Conservation (phyloP, 2,329 filamentous ascomycete species). For the Aureobasidium sp. region DNA sequence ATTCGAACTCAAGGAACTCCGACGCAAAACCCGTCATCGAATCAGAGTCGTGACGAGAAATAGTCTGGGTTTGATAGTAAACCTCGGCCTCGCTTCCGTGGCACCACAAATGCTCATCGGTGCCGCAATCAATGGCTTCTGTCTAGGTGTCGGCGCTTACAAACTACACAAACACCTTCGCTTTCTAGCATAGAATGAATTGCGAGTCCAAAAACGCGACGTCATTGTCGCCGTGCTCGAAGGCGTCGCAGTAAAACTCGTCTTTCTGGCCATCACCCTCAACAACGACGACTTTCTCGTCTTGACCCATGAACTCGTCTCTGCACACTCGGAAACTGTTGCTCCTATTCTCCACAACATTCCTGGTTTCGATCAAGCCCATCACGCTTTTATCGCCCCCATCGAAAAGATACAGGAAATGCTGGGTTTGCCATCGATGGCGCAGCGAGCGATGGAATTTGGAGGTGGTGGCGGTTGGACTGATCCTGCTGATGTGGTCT, state of each 20-base stretch:
- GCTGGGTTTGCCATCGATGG: slow-evolving; percentile 1
- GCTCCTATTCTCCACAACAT: not conserved
- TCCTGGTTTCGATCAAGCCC: not conserved
- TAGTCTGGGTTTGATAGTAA: not conserved
- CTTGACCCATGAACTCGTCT: slow-evolving; percentile 1
- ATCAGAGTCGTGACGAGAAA: slow-evolving; percentile 9
- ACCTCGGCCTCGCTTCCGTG: slow-evolving; percentile 3
- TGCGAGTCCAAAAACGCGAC: slow-evolving; percentile 5
- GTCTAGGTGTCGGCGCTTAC: slow-evolving; percentile 2
- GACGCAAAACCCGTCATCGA: slow-evolving; percentile 8
- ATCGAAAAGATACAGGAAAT: slow-evolving; percentile 4
- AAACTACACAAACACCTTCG: slow-evolving; percentile 2
- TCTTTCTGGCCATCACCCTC: slow-evolving; percentile 9
- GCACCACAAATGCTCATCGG: slow-evolving; percentile 13
- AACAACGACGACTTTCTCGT: slow-evolving; percentile 9
- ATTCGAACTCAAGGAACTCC: not conserved
- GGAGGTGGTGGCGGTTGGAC: not conserved
- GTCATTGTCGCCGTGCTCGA: not conserved
- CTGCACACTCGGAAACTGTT: not conserved
- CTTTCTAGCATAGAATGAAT: not conserved
- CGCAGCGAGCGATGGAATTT: not conserved
- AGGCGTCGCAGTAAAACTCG: not conserved
- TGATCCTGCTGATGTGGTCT: not conserved
- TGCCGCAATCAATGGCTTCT: slow-evolving; percentile 9
- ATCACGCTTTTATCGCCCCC: not conserved